Percentiles rank a stretch among this genome's conserved stretches.
Conservation (phyloP, 768 basidiomycete genomes). For the Heimioporus sp. region DNA sequence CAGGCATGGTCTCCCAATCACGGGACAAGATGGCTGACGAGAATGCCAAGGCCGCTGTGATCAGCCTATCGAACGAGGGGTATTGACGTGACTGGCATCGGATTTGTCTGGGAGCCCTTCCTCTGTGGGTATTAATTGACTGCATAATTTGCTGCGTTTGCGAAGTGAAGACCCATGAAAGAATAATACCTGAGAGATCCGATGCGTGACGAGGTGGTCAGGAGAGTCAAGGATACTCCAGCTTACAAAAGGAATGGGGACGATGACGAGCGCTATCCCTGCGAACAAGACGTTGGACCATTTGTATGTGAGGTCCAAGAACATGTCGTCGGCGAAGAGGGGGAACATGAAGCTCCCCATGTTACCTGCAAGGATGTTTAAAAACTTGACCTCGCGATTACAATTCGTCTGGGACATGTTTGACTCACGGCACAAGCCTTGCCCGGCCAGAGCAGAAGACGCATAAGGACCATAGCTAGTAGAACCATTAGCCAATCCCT, state of each 20-base stretch:
- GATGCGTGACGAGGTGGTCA: background rate
- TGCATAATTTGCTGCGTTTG: conserved; percentile 21
- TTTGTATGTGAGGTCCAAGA: conserved; percentile 48
- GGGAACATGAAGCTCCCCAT: conserved; percentile 53
- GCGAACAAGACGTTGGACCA: conserved; percentile 60
- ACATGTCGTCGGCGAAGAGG: conserved; percentile 61
- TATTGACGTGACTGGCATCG: background rate
- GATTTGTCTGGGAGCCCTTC: background rate
- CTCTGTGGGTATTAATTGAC: conserved; percentile 5
- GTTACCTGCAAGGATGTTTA: conserved; percentile 37
- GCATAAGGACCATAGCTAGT: conserved; percentile 55
- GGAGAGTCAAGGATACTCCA: background rate
- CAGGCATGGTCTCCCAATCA: conserved; percentile 8
- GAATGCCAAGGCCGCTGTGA: background rate
- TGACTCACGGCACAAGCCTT: conserved; percentile 52
- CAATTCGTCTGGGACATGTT: background rate
- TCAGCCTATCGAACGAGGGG: background rate
- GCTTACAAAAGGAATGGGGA: conserved; percentile 57
- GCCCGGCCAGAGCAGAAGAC: conserved; percentile 64
- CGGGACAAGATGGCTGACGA: background rate
- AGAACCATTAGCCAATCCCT: background rate
- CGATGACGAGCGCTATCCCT: conserved; percentile 47
- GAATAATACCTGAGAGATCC: conserved; percentile 23
- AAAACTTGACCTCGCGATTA: background rate
- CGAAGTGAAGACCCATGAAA: conserved; percentile 31